Percentiles rank a stretch among this genome's conserved stretches.
phyloP scores from a whole-genome alignment of 208 protist species.

The Trypanosoma lewisi region DNA sequence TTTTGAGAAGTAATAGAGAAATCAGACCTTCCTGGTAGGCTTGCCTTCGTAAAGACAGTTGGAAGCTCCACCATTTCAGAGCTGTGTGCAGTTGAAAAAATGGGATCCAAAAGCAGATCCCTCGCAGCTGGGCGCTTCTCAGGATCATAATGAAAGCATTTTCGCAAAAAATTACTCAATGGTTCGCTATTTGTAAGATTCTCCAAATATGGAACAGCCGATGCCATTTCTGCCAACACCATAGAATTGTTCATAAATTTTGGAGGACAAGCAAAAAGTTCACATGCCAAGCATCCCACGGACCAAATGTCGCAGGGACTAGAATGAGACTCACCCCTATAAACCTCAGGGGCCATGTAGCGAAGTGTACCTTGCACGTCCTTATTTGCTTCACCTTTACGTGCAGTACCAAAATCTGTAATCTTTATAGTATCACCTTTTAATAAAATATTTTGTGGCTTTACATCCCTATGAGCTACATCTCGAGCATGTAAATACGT shows the following conservation, averaged over 20 bases:
- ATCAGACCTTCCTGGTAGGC: neutral
- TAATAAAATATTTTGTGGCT: slow-evolving; percentile 96
- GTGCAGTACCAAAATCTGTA: slow-evolving; percentile 96
- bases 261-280: slow-evolving; percentile 80
- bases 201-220: slow-evolving; percentile 44
- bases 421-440: slow-evolving; percentile 93
- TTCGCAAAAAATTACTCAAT: slow-evolving; percentile 72
- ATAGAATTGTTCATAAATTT: slow-evolving; percentile 76
- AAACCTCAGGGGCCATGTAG: slow-evolving; percentile 93
- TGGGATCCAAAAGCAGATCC: slow-evolving; percentile 67
- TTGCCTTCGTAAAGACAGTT: slow-evolving; percentile 62
- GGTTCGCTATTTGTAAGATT: slow-evolving; percentile 50
- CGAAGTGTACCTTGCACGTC: slow-evolving; percentile 89
- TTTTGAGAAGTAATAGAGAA: slow-evolving; percentile 32
- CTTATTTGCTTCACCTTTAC: slow-evolving; percentile 60
- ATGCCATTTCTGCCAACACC: slow-evolving; percentile 64
- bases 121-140: slow-evolving; percentile 55
- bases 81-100: slow-evolving; percentile 44
- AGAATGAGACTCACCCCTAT: slow-evolving; percentile 78
- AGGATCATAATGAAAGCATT: slow-evolving; percentile 75
- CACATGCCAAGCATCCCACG: slow-evolving; percentile 86
- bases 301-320: slow-evolving; percentile 91
- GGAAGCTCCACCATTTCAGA: slow-evolving; percentile 52
- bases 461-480: slow-evolving; percentile 98
- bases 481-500: slow-evolving; percentile 96